Percentiles rank a stretch among this genome's conserved stretches.
Evolutionary conservation across 2,329 filamentous ascomycete genomes (phyloP).

Genomic region (Epichloe bromicola): DNA sequence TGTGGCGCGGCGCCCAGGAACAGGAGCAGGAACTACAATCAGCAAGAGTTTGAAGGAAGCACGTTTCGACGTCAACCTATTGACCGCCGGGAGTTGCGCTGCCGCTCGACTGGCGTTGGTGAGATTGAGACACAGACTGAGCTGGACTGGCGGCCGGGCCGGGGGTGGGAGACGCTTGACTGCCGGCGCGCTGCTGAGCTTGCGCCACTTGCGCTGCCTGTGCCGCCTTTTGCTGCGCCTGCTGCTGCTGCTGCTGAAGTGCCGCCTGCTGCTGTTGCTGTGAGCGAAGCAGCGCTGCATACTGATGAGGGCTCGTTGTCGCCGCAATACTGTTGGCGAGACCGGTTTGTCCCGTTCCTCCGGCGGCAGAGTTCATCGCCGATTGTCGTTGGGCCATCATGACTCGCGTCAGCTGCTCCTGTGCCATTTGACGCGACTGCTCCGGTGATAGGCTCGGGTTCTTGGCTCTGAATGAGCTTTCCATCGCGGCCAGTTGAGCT

Average conservation of each 20-base stretch:
- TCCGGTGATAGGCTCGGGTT: constrained; percentile 38
- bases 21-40: not conserved
- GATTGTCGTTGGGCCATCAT: constrained; percentile 37
- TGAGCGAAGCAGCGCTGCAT: constrained; percentile 43
- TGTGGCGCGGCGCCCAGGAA: not conserved
- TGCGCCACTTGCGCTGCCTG: constrained; percentile 16
- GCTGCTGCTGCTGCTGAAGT: constrained; percentile 17
- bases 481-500: constrained; percentile 37
- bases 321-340: constrained; percentile 35
- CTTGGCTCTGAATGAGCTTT: constrained; percentile 37
- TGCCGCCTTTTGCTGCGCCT: constrained; percentile 16
- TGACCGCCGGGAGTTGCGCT: constrained; percentile 21
- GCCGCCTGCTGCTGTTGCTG: constrained; percentile 38
- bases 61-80: not conserved
- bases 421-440: constrained; percentile 36
- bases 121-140: constrained; percentile 5
- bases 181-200: constrained; percentile 17
- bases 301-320: constrained; percentile 43
- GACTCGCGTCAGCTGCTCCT: constrained; percentile 33
- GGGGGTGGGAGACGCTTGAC: constrained; percentile 12
- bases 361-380: constrained; percentile 43
- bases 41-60: not conserved
- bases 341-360: constrained; percentile 32
- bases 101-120: constrained; percentile 24
- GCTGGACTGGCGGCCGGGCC: constrained; percentile 10